A percentile compares a stretch with the other conserved stretches of the same genome.
Evolutionary conservation across 1,139 yeast species (phyloP).

Genomic region (Blastobotrys apis): DNA sequence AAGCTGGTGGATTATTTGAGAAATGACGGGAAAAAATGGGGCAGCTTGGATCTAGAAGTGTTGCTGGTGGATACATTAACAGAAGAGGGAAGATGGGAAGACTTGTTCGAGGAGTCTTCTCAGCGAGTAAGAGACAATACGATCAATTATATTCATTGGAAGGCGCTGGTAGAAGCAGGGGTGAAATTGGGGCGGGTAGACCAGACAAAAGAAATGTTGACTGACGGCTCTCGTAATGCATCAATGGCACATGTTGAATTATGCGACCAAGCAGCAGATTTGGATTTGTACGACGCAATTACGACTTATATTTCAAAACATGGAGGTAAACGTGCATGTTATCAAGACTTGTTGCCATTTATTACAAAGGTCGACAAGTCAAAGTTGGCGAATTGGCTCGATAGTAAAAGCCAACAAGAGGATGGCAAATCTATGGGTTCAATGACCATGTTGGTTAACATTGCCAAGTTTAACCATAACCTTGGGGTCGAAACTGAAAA

Average conservation of each 20-base stretch:
- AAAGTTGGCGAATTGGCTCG: slow-evolving; percentile 10
- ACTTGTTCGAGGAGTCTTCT: slow-evolving; percentile 36
- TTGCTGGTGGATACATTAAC: slow-evolving; percentile 47
- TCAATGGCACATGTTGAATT: slow-evolving; percentile 50
- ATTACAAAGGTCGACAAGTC: background rate
- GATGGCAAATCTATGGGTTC: slow-evolving; percentile 27
- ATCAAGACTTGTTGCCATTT: slow-evolving; percentile 50
- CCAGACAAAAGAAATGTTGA: slow-evolving; percentile 32
- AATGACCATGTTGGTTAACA: slow-evolving; percentile 46
- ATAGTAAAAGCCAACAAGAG: slow-evolving; percentile 12
- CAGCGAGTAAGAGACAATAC: slow-evolving; percentile 21
- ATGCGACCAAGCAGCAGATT: slow-evolving; percentile 1
- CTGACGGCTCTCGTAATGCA: slow-evolving; percentile 48
- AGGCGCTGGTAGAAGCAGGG: slow-evolving; percentile 43
- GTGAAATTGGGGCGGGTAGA: slow-evolving; percentile 32
- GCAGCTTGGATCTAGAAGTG: slow-evolving; percentile 55
- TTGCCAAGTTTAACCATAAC: slow-evolving; percentile 43
- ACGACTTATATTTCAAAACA: slow-evolving; percentile 43
- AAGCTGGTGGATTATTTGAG: slow-evolving; percentile 36
- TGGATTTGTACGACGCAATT: slow-evolving; percentile 33
- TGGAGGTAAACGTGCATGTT: slow-evolving; percentile 57
- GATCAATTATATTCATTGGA: slow-evolving; percentile 36
- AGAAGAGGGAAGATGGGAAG: slow-evolving; percentile 40
- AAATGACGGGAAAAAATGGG: slow-evolving; percentile 37
- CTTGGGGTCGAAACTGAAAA: slow-evolving; percentile 20